These are phyloP conservation scores for Endocalyx cinctus DNA, from an alignment of 2,329 filamentous ascomycete species.

Conservation along the genomic window DNA sequence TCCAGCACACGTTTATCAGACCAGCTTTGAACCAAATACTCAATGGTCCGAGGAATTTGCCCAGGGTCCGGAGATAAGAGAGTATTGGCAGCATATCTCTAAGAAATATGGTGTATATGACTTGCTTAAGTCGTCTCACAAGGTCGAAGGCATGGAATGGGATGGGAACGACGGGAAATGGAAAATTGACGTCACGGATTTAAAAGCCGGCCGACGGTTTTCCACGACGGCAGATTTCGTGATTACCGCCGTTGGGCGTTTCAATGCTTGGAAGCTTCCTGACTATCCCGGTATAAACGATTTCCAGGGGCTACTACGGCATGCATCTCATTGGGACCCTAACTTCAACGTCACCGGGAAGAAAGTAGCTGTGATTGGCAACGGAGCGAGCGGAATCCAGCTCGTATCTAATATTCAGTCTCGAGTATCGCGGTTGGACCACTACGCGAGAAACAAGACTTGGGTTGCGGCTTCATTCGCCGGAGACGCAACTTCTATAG, in stretches of 20 bases:
- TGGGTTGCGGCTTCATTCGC: constrained; percentile 65
- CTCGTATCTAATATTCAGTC: constrained; percentile 49
- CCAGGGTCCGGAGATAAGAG: constrained; percentile 59
- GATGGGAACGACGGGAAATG: constrained; percentile 47
- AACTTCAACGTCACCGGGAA: constrained; percentile 45
- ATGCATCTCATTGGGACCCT: constrained; percentile 58
- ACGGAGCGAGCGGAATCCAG: constrained; percentile 58
- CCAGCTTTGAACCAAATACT: constrained; percentile 61
- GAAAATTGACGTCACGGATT: constrained; percentile 44
- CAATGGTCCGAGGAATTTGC: constrained; percentile 68
- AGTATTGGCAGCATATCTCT: constrained; percentile 62
- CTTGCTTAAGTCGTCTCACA: constrained; percentile 49
- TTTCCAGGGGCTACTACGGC: constrained; percentile 52
- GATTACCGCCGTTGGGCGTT: constrained; percentile 59
- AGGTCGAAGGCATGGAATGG: constrained; percentile 55
- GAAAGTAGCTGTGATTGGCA: constrained; percentile 57
- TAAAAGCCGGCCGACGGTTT: constrained; percentile 31
- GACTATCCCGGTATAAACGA: constrained; percentile 53
- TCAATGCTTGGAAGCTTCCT: constrained; percentile 62
- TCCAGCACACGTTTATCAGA: constrained; percentile 66
- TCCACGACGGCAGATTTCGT: constrained; percentile 54
- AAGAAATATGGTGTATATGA: constrained; percentile 61
- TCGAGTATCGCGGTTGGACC: constrained; percentile 48
- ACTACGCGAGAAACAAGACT: constrained; percentile 61
- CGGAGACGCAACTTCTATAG: constrained; percentile 48